Evolutionary conservation across 352 stramenopile species (phyloP), one percentile per base, ranked within the genome.

Genomic region (Phytophthora uliginosa): DNA sequence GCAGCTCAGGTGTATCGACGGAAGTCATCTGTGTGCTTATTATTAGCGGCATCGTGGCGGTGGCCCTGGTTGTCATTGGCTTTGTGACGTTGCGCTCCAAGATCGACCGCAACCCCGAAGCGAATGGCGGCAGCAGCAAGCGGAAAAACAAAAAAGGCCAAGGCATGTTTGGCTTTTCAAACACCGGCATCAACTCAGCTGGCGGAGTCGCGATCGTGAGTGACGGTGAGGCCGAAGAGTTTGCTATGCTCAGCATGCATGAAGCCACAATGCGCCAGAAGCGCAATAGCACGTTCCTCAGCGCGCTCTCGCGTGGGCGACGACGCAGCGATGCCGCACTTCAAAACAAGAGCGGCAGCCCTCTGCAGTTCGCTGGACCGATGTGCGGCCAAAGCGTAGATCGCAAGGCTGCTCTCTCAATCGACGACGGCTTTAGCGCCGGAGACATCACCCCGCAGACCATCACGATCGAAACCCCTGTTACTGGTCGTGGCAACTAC

Each of bases 181-280:
- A 33, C 53, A 78, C 73, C 0, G 59, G 58, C 40, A 69, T 73
- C 4, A 79, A 70, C 63, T 79, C 72, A 7, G 68, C 48, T 13
- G 74, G 64, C 31, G 73, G 63, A 15, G 59, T 69, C 26, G 73
- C 53, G 9, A 79, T 66, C 20, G 72, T 76, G 51, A 77, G 73
- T 18, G 78, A 79, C 38, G 81, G 52, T 12, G 74, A 89, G 9
- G 87, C 88, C 33, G 82, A 95, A 62, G 82, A 92, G 59, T 95
- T 95, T 68, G 87, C 84, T 20, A 95, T 95, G 87, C 84, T 95
- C 24, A 95, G 87, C 55, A 84, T 91, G 59, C 63, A 91, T 55
- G 87, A 95, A 73, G 64, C 69, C 22, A 82, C 85, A 7, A 91
- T 95, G 70, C 79, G 73, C 53, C 78, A 62, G 65, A 69, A 80